These are phyloP conservation scores for Alternaria angustiovoidea DNA, from an alignment of 2,329 filamentous ascomycete species.

Conservation along the genomic window DNA sequence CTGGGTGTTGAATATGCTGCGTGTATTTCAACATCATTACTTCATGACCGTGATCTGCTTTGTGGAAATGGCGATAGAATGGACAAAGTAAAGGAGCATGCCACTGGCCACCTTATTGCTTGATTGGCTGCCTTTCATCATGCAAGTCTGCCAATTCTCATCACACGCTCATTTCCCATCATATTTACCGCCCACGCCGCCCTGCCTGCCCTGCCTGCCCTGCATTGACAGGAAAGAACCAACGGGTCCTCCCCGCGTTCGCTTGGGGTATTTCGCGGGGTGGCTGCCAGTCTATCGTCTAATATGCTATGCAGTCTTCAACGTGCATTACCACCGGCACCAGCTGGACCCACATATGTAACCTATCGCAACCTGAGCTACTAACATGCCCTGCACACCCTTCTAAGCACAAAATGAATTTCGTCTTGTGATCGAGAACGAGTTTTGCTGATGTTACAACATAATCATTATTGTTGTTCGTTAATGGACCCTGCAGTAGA, in stretches of 20 bases:
- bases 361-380: constrained; percentile 1
- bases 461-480: constrained; percentile 1
- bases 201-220: constrained; percentile 9
- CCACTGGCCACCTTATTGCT: background rate
- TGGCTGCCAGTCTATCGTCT: background rate
- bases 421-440: background rate
- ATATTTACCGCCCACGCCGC: background rate
- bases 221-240: constrained; percentile 6
- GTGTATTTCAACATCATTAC: background rate
- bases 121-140: background rate
- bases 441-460: background rate
- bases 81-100: background rate
- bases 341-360: background rate
- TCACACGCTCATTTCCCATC: constrained; percentile 9
- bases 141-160: constrained; percentile 1
- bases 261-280: constrained; percentile 4
- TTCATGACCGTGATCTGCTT: background rate
- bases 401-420: background rate
- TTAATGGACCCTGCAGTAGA: background rate
- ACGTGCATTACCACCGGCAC: constrained; percentile 12
- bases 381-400: background rate
- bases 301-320: background rate
- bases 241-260: constrained; percentile 10
- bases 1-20: background rate
- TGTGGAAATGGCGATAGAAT: background rate